Conservation (phyloP, 352 stramenopile genomes). For the Hyaloperonospora arabidopsidis region DNA sequence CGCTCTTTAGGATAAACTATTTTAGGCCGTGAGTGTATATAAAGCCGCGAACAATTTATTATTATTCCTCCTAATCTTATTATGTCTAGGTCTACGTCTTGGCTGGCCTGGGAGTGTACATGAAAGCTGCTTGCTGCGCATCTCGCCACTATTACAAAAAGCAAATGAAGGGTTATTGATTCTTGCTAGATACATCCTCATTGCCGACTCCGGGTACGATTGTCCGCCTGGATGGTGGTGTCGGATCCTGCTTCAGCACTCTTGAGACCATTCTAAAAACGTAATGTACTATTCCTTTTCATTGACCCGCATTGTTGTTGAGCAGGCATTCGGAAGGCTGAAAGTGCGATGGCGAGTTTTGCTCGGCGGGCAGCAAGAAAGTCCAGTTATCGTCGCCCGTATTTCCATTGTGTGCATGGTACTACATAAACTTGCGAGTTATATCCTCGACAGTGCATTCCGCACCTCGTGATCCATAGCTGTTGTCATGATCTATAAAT, state of each 20-base stretch:
- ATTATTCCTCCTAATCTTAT: no score
- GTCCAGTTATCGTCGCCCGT: neutral
- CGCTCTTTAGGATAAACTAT: no score
- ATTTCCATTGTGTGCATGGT: neutral
- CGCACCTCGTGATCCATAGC: no score
- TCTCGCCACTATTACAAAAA: neutral
- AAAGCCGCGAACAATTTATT: no score
- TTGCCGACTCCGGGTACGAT: neutral
- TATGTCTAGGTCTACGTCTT: no score
- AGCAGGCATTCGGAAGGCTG: neutral
- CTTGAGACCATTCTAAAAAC: no score
- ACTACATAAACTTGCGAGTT: neutral
- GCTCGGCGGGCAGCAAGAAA: neutral
- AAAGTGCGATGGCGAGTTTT: neutral
- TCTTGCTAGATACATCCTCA: neutral
- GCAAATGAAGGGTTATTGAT: neutral
- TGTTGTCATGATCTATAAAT: no score
- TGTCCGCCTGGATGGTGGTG: no score
- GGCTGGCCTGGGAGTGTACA: no score
- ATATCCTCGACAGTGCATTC: no score
- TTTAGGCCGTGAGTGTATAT: no score
- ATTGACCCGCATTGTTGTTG: neutral
- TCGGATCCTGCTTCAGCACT: no score
- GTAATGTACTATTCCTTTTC: neutral
- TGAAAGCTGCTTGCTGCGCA: neutral